Conservation (phyloP, 129 eudicot species). For the Escallonia herrerae region DNA sequence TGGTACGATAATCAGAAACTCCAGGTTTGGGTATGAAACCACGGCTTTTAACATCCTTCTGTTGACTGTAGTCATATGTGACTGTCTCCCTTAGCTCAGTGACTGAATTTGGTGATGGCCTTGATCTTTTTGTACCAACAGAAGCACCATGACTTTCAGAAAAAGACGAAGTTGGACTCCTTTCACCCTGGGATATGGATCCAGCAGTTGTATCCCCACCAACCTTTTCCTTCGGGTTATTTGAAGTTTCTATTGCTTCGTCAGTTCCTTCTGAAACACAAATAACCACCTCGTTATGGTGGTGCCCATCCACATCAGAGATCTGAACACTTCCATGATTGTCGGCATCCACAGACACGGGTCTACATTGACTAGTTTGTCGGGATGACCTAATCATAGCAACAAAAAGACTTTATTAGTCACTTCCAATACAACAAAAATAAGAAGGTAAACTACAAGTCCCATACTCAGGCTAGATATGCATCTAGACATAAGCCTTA, state of each 20-base stretch:
- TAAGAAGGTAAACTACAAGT: too few species aligned
- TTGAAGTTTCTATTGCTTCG: conserved; percentile 22
- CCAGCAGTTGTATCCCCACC: conserved; percentile 26
- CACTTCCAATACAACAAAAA: too few species aligned
- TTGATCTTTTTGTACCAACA: conserved; percentile 9
- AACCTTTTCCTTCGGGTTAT: conserved; percentile 17
- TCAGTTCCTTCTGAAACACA: conserved; percentile 26
- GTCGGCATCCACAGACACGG: conserved; percentile 17
- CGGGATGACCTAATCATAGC: conserved; percentile 22
- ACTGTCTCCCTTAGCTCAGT: conserved; percentile 17
- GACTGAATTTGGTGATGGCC: conserved; percentile 13
- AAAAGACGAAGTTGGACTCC: conserved; percentile 18
- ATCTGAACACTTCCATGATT: conserved; percentile 20
- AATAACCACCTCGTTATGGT: conserved; percentile 7
- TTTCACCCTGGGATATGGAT: conserved; percentile 16
- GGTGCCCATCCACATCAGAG: conserved; percentile 25
- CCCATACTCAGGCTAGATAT: too few species aligned
- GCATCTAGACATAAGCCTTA: too few species aligned
- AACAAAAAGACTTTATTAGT: not conserved
- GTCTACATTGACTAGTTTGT: conserved; percentile 18
- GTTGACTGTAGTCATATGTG: conserved; percentile 9
- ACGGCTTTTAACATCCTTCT: conserved; percentile 11
- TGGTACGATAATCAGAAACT: conserved; percentile 24
- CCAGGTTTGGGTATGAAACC: conserved; percentile 13
- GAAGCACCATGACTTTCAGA: conserved; percentile 23